Evolutionary conservation across 495 filamentous ascomycete genomes (phyloP).

Genomic region (Neurospora tetraspora): DNA sequence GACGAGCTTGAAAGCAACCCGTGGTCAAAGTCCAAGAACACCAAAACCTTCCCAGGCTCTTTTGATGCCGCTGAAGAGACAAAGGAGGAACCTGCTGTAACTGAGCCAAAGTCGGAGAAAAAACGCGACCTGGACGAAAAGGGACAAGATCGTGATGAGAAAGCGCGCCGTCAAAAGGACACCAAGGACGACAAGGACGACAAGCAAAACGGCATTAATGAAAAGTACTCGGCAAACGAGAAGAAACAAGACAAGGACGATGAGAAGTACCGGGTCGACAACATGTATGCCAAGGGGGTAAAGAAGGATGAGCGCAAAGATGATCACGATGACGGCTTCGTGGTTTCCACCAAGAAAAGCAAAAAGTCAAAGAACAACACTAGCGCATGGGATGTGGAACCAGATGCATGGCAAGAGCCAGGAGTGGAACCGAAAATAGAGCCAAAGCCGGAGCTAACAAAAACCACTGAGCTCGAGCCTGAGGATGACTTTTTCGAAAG

Average conservation of each 20-base stretch:
- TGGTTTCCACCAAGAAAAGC: constrained; percentile 13
- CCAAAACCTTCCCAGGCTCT: constrained; percentile 26
- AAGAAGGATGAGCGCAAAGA: constrained; percentile 16
- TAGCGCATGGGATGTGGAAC: constrained; percentile 14
- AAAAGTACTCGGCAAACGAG: background rate
- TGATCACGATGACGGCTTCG: constrained; percentile 24
- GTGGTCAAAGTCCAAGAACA: constrained; percentile 40
- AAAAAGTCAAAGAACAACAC: constrained; percentile 33
- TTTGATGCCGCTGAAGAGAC: constrained; percentile 22
- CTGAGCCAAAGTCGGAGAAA: background rate
- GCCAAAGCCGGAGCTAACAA: constrained; percentile 14
- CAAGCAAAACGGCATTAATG: background rate
- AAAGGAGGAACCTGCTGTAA: background rate
- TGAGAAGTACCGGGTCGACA: constrained; percentile 7
- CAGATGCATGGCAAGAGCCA: constrained; percentile 20
- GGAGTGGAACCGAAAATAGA: constrained; percentile 21
- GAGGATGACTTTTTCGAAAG: constrained; percentile 11
- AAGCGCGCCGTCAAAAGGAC: background rate
- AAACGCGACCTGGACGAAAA: background rate
- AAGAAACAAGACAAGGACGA: constrained; percentile 8
- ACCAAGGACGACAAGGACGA: background rate
- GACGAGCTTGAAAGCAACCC: constrained; percentile 23
- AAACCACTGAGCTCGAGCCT: constrained; percentile 3
- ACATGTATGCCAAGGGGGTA: constrained; percentile 3
- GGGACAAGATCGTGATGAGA: background rate